These are phyloP conservation scores for Mycena amicta DNA, from an alignment of 768 basidiomycete genomes.

Conservation along the genomic window DNA sequence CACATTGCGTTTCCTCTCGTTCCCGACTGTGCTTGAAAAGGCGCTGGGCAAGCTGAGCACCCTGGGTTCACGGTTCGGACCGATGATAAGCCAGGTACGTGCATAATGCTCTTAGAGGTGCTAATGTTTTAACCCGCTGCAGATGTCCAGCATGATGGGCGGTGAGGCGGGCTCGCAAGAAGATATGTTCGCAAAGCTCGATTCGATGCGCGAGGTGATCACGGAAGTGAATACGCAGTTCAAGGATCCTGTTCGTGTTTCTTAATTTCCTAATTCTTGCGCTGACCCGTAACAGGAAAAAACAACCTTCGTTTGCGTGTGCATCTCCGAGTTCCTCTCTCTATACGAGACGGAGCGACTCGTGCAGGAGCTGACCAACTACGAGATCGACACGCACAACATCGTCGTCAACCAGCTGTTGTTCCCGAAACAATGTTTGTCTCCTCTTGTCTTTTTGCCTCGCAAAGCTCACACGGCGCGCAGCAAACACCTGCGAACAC, in stretches of 20 bases:
- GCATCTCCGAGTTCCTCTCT: constrained; percentile 97
- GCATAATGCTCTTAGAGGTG: neutral
- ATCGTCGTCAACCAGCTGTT: constrained; percentile 98
- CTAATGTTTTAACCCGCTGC: neutral
- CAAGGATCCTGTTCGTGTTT: constrained; percentile 84
- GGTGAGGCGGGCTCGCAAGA: constrained; percentile 88
- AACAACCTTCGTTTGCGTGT: constrained; percentile 98
- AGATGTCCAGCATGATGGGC: constrained; percentile 98
- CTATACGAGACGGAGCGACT: constrained; percentile 98
- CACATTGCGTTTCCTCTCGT: constrained; percentile 97
- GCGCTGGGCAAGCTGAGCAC: constrained; percentile 92
- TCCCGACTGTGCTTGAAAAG: constrained; percentile 97
- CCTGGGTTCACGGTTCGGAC: constrained; percentile 93
- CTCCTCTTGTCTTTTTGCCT: too few species aligned
- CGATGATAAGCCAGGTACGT: constrained; percentile 86
- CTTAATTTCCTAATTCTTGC: neutral
- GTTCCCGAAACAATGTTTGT: constrained; percentile 86
- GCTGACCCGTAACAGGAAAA: constrained; percentile 68
- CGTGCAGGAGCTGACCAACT: constrained; percentile 91
- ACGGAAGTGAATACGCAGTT: constrained; percentile 99
- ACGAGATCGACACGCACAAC: constrained; percentile 97
- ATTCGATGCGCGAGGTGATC: constrained; percentile 94
- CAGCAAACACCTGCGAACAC: constrained; percentile 93
- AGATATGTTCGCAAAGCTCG: constrained; percentile 98
- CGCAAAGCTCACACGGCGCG: too few species aligned